Base-by-base conservation (phyloP, 2,329 filamentous ascomycete species). In the Tolypocladium tropicale region DNA sequence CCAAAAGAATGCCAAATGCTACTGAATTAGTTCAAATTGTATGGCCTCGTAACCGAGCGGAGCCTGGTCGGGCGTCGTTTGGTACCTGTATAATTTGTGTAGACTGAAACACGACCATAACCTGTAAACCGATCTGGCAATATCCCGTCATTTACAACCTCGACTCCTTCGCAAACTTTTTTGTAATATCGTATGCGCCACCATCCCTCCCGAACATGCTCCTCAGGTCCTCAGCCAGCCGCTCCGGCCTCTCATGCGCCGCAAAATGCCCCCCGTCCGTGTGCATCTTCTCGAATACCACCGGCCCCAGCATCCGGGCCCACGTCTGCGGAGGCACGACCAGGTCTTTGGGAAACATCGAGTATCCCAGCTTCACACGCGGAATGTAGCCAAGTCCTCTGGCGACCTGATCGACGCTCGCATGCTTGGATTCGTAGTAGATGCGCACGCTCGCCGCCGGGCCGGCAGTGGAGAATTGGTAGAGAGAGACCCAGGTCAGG, bases 401-500 rank as follows among this genome's bases (percentile, higher is more conserved):
- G 1, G 58, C 11, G 5, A 58, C 54, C 6, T 59, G 48, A 56
- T 60, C 64, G 57, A 60, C 53, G 34, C 62, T 34, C 7, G 66
- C 67, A 56, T 84, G 82, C 6, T 63, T 69, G 0, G 74, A 72
- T 68, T 91, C 88, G 63, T 90, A 90, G 70, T 93, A 93, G 53
- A 91, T 89, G 9, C 85, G 70, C 10, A 81, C 66, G 58, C 80
- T 83, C 0, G 88, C 86, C 1, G 83, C 84, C 0, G 88, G 84
- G 0, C 88, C 88, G 1, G 86, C 84, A 0, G 73, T 78, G 12
- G 81, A 85, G 52, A 90, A 90, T 65, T 79, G 83, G 67, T 92
- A 92, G 39, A 92, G 79, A 52, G 77, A 82, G 1, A 91, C 71
- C 89, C 88, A 93, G 0, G 84, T 89, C 32, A 89, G 70, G 10